Percentiles rank a stretch among this genome's conserved stretches.
Evolutionary conservation across 257 asterid species (phyloP).

Genomic region (Solanum gracilifrons): DNA sequence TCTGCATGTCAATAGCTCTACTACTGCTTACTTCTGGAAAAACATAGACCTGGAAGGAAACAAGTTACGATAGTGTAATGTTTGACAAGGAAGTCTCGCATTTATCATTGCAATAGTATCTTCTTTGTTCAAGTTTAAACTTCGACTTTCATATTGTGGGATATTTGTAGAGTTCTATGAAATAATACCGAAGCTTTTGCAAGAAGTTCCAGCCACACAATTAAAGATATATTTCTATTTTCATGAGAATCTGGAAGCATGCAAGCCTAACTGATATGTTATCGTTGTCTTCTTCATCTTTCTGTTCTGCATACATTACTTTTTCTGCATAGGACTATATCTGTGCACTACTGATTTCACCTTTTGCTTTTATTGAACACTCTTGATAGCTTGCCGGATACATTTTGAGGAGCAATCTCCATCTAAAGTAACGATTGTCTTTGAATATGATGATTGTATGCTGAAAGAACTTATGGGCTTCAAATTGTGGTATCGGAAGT

Average conservation of each 20-base stretch:
- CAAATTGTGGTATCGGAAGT: slow-evolving; percentile 20
- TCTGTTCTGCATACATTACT: neutral
- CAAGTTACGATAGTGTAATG: neutral
- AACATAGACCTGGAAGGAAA: neutral
- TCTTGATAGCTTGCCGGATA: slow-evolving; percentile 13
- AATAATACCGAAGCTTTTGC: neutral
- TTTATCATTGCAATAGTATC: neutral
- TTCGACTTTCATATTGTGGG: neutral
- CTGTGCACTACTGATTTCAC: neutral
- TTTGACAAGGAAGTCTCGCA: neutral
- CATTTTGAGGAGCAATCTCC: slow-evolving; percentile 22
- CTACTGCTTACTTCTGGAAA: neutral
- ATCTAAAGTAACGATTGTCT: slow-evolving; percentile 11
- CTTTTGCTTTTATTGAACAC: neutral
- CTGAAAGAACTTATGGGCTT: slow-evolving; percentile 12
- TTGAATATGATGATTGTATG: slow-evolving; percentile 10
- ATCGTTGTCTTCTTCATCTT: neutral
- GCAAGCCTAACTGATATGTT: neutral
- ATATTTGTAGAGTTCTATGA: neutral
- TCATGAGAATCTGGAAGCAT: neutral
- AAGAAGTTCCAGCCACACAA: neutral
- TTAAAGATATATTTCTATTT: neutral
- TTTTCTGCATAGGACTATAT: neutral
- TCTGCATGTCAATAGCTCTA: neutral
- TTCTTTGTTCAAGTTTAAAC: neutral